Percentiles rank a stretch among this genome's conserved stretches.
phyloP scores from a whole-genome alignment of 208 protist genomes.

The Leishmania amazonensis region DNA sequence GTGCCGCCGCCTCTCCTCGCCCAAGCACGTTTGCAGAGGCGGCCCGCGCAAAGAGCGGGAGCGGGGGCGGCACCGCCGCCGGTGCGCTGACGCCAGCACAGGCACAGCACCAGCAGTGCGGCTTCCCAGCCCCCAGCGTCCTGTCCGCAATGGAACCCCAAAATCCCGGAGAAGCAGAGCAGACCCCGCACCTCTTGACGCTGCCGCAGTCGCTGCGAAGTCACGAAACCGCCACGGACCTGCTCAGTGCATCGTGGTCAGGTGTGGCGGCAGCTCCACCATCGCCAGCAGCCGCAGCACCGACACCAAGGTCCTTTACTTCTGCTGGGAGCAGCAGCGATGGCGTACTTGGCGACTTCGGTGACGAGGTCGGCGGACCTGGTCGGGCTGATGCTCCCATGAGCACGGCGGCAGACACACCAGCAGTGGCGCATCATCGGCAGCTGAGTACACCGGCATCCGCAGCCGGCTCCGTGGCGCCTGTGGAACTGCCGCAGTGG shows the following conservation, averaged over 20 bases:
- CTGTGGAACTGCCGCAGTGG: conserved; percentile 30
- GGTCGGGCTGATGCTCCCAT: not conserved
- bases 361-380: not conserved
- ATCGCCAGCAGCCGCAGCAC: not conserved
- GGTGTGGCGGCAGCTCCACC: not conserved
- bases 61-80: not conserved
- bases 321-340: not conserved
- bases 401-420: not conserved
- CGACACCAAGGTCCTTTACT: not conserved
- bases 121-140: not conserved
- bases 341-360: not conserved
- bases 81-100: not conserved
- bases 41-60: not conserved
- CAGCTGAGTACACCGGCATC: not conserved
- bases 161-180: not conserved
- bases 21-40: conserved; percentile 7
- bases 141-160: not conserved
- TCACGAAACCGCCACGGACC: not conserved
- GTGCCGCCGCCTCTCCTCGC: not conserved
- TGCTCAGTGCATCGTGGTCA: not conserved
- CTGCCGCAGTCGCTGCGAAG: not conserved
- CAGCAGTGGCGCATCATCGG: not conserved
- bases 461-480: not conserved
- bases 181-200: not conserved
- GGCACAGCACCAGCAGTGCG: not conserved